Base-by-base conservation (phyloP, 2,329 filamentous ascomycete species). In the Neofusicoccum parvum region DNA sequence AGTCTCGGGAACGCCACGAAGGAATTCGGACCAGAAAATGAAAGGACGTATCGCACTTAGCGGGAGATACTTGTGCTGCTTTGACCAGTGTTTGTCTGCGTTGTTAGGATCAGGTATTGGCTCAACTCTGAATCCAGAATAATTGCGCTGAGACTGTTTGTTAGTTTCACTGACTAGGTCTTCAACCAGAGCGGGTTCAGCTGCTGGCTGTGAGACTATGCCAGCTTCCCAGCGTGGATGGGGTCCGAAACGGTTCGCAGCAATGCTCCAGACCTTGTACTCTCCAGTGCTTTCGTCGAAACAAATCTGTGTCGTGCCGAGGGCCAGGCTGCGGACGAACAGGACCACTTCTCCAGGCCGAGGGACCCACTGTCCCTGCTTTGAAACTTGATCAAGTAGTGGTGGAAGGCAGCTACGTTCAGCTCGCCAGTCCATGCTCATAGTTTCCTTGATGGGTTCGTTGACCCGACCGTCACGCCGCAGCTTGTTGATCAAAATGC, bases 311-410 rank as follows among this genome's bases (percentile, higher is more conserved):
- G 56, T 60, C 10, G 78, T 70, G 0, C 69, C 68, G 2, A 67
- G 37, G 0, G 67, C 67, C 1, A 81, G 49, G 3, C 74, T 70
- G 11, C 81, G 75, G 1, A 79, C 73, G 50, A 85, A 88, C 0
- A 89, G 76, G 0, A 88, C 85, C 3, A 88, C 72, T 66, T 89
- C 87, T 1, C 86, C 86, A 0, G 77, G 69, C 2, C 87, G 81
- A 2, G 87, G 86, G 0, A 84, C 69, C 71, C 83, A 88, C 2
- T 81, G 78, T 2, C 82, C 79, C 50, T 83, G 79, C 9, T 80
- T 68, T 3, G 73, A 73, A 15, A 83, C 71, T 9, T 78, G 78
- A 5, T 77, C 73, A 0, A 88, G 72, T 17, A 80, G 70, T 2
- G 76, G 70, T 0, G 76, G 72, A 0, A 87, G 74, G 5, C 74